phyloP scores from a whole-genome alignment of 169 alveolate species.

The Eimeria falciformis region DNA sequence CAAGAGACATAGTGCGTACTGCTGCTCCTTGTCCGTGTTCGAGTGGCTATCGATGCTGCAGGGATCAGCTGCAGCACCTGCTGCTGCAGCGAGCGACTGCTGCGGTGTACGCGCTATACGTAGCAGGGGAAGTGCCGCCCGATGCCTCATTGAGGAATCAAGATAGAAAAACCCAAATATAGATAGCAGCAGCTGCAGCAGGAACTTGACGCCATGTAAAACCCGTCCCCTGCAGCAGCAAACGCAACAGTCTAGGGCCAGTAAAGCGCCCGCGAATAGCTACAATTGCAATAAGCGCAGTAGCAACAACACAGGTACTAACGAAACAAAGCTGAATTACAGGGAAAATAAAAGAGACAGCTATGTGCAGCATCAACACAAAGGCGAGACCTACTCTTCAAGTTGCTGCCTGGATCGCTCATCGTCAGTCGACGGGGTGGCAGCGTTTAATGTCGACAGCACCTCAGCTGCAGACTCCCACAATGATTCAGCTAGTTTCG shows the following conservation, averaged over 20 bases:
- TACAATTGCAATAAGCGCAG: no score
- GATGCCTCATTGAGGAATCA: background rate
- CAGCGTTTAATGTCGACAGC: background rate
- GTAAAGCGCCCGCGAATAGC: no score
- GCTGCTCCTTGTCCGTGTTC: background rate
- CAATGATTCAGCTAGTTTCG: background rate
- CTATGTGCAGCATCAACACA: no score
- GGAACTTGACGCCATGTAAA: constrained; percentile 6
- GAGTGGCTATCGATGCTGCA: background rate
- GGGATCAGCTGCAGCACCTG: background rate
- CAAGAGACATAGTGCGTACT: constrained; percentile 16
- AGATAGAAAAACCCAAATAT: constrained; percentile 17
- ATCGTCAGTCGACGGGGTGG: background rate
- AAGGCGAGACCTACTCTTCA: constrained; percentile 24
- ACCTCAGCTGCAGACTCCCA: constrained; percentile 31
- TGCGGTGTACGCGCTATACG: constrained; percentile 22
- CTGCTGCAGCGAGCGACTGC: constrained; percentile 23
- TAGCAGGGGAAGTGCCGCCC: constrained; percentile 2
- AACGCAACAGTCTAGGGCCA: background rate
- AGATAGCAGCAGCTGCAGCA: constrained; percentile 18
- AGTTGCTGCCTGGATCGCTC: background rate
- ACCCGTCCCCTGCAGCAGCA: constrained; percentile 1
- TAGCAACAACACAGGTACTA: background rate
- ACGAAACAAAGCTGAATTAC: background rate
- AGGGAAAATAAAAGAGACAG: no score